Conservation (phyloP, 176 grass and related monocot species). For the Alloteropsis semialata region DNA sequence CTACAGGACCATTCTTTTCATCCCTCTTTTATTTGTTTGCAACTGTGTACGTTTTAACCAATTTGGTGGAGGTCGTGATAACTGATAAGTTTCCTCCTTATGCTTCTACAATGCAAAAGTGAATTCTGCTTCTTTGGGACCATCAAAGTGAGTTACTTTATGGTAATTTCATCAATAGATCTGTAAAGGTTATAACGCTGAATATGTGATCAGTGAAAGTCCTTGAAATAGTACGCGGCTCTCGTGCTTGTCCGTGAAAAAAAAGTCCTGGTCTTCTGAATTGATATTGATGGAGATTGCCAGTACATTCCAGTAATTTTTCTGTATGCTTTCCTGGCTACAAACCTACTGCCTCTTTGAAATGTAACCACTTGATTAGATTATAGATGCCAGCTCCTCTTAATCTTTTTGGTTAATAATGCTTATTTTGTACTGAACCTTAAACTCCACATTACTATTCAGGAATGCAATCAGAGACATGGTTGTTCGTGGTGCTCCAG, state of each 20-base stretch:
- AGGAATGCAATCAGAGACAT: constrained; percentile 89
- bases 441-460: constrained; percentile 9
- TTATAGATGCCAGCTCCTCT: background rate
- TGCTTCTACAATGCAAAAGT: background rate
- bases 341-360: background rate
- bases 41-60: background rate
- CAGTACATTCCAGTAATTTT: background rate
- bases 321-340: background rate
- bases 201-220: background rate
- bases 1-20: background rate
- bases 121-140: background rate
- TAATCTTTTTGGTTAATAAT: background rate
- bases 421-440: constrained; percentile 3
- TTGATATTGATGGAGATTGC: background rate
- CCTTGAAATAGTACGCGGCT: no score
- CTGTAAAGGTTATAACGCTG: background rate
- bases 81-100: background rate
- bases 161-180: background rate
- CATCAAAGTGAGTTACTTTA: background rate
- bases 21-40: background rate
- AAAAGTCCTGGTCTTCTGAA: background rate
- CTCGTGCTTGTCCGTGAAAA: no score
- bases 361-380: background rate
- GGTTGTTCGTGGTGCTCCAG: constrained; percentile 92
- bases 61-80: background rate